A percentile compares a stretch with the other conserved stretches of the same genome.
Conservation (phyloP, 139 green algal genomes). For the Dunaliella sp. region DNA sequence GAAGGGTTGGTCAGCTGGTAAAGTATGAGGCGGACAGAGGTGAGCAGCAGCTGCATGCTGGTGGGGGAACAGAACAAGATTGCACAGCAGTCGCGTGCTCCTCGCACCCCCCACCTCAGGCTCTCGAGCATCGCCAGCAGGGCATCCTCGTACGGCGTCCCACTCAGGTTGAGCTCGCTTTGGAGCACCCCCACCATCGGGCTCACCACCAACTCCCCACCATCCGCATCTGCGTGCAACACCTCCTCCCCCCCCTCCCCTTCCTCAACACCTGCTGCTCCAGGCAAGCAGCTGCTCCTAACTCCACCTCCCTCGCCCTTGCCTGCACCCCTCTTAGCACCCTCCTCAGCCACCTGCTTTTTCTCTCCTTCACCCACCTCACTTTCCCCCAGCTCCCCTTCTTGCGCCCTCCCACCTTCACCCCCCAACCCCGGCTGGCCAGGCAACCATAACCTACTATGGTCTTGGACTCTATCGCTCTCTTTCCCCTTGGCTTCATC, state of each 20-base stretch:
- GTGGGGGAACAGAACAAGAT: too few relatives aligned
- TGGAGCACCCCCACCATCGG: background rate
- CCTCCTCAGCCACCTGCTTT: background rate
- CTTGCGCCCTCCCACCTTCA: background rate
- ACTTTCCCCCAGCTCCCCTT: too few relatives aligned
- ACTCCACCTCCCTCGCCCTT: background rate
- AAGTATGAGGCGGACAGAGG: too few relatives aligned
- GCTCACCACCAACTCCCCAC: background rate
- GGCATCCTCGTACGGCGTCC: background rate
- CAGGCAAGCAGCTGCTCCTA: too few relatives aligned
- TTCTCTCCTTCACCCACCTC: too few relatives aligned
- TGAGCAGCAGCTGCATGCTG: too few relatives aligned
- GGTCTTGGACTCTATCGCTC: too few relatives aligned
- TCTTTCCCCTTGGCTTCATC: too few relatives aligned
- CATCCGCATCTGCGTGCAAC: background rate
- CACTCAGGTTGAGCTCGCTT: background rate
- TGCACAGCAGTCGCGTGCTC: too few relatives aligned
- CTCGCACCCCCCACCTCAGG: background rate
- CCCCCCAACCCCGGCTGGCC: too few relatives aligned
- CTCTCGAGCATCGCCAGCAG: conserved; percentile 1
- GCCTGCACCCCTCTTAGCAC: background rate
- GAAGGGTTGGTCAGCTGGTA: too few relatives aligned
- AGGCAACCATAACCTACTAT: too few relatives aligned
- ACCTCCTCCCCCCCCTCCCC: background rate
- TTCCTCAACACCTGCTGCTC: background rate